Evolutionary conservation across 2,329 filamentous ascomycete species (phyloP).

Genomic region (Boeremia exigua): DNA sequence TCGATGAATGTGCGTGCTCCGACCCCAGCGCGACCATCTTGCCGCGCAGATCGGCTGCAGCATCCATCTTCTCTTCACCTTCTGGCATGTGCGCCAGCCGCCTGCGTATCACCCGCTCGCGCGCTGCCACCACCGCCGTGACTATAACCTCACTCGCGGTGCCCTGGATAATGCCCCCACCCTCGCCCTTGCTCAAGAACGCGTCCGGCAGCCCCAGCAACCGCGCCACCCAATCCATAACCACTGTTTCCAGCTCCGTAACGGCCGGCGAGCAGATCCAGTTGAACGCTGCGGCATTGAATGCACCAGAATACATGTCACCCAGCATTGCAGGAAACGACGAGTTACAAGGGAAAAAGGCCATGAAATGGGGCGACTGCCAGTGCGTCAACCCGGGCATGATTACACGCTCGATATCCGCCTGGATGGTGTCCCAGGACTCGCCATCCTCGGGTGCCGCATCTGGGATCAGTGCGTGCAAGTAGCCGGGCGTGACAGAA

Average conservation of each 20-base stretch:
- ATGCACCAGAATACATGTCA: slow-evolving; percentile 88
- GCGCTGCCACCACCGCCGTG: slow-evolving; percentile 84
- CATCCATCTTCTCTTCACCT: slow-evolving; percentile 57
- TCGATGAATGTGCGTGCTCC: slow-evolving; percentile 80
- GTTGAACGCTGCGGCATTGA: slow-evolving; percentile 92
- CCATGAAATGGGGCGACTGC: slow-evolving; percentile 92
- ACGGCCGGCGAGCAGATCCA: slow-evolving; percentile 94
- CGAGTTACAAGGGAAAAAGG: slow-evolving; percentile 85
- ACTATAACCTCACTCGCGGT: slow-evolving; percentile 87
- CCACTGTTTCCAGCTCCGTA: slow-evolving; percentile 90
- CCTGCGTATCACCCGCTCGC: slow-evolving; percentile 68
- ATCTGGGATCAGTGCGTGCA: slow-evolving; percentile 76
- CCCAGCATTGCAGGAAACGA: slow-evolving; percentile 87
- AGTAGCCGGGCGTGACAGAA: slow-evolving; percentile 81
- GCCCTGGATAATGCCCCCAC: slow-evolving; percentile 94
- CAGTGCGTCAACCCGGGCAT: slow-evolving; percentile 93
- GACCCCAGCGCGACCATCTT: slow-evolving; percentile 81
- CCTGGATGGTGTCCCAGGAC: slow-evolving; percentile 78
- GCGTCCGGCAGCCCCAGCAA: slow-evolving; percentile 74
- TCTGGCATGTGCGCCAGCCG: slow-evolving; percentile 37
- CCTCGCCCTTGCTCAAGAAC: slow-evolving; percentile 75
- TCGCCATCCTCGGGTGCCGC: slow-evolving; percentile 70
- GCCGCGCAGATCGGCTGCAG: slow-evolving; percentile 68
- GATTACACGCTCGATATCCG: slow-evolving; percentile 84
- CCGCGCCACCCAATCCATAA: slow-evolving; percentile 89